Percentiles rank a stretch among this genome's conserved stretches.
phyloP scores from a whole-genome alignment of 768 basidiomycete species.

The Pholiota conissans region DNA sequence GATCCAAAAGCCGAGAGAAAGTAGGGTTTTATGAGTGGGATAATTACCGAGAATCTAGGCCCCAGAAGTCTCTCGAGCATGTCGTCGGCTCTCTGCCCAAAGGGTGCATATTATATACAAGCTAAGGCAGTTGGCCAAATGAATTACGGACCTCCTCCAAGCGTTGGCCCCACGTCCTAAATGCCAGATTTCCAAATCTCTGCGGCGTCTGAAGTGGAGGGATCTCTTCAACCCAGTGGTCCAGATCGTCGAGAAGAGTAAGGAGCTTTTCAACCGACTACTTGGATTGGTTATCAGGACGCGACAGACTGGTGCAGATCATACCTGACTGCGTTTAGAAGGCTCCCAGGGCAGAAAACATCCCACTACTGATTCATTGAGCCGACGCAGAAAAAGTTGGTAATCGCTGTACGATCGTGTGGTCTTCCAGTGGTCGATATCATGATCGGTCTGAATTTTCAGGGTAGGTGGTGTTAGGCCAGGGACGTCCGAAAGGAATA shows the following conservation, averaged over 20 bases:
- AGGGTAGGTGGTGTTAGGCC: constrained; percentile 32
- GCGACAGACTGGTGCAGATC: constrained; percentile 1
- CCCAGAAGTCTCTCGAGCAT: constrained; percentile 54
- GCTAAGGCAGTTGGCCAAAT: constrained; percentile 1
- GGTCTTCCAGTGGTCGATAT: constrained; percentile 70
- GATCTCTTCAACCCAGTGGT: constrained; percentile 77
- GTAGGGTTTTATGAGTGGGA: constrained; percentile 76
- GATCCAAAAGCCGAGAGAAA: constrained; percentile 86
- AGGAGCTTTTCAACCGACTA: constrained; percentile 45
- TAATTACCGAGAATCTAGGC: constrained; percentile 37
- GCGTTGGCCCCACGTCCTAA: constrained; percentile 79
- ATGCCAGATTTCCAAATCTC: constrained; percentile 90
- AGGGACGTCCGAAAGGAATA: constrained; percentile 21
- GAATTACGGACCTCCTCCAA: constrained; percentile 63
- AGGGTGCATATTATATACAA: constrained; percentile 11
- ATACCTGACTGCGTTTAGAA: constrained; percentile 35
- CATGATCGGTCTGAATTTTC: constrained; percentile 71
- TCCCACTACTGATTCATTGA: constrained; percentile 80
- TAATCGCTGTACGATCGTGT: constrained; percentile 76
- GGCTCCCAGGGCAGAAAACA: constrained; percentile 46
- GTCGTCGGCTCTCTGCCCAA: constrained; percentile 50
- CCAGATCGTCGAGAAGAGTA: constrained; percentile 62
- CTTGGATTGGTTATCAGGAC: constrained; percentile 4
- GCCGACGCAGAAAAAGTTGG: constrained; percentile 68
- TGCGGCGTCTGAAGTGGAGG: constrained; percentile 76